A percentile compares a stretch with the other conserved stretches of the same genome.
Conservation (phyloP, 1,284 basidiomycete genomes). For the Xanthoconium separans region DNA sequence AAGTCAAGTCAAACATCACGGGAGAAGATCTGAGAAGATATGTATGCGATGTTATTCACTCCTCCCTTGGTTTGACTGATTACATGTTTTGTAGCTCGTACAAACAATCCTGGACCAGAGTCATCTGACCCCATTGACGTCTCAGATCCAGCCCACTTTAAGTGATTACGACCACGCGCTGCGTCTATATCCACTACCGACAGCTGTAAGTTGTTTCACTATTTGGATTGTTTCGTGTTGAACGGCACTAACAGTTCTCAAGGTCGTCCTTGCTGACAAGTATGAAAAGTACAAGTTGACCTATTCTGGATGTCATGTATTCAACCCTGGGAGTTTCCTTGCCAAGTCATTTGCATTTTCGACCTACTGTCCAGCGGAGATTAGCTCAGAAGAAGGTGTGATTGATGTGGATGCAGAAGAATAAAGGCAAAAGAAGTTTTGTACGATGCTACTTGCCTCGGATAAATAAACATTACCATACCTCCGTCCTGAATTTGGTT, state of each 20-base stretch:
- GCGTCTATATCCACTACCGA: conserved; percentile 93
- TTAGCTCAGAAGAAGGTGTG: conserved; percentile 71
- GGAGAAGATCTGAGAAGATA: conserved; percentile 85
- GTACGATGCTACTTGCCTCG: not conserved
- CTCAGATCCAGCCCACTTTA: conserved; percentile 82
- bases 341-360: conserved; percentile 80
- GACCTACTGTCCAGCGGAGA: conserved; percentile 80
- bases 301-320: conserved; percentile 97
- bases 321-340: conserved; percentile 93
- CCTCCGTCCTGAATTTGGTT: not conserved
- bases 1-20: conserved; percentile 73
- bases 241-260: conserved; percentile 9
- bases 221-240: not conserved
- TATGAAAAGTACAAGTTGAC: conserved; percentile 96
- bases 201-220: conserved; percentile 55
- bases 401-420: conserved; percentile 39
- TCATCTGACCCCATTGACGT: conserved; percentile 85
- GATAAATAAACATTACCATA: not conserved
- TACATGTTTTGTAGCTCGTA: conserved; percentile 62
- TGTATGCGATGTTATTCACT: conserved; percentile 47
- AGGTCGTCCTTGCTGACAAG: conserved; percentile 96
- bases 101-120: conserved; percentile 92
- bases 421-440: conserved; percentile 7
- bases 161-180: conserved; percentile 93
- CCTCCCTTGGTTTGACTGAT: conserved; percentile 6